phyloP scores from a whole-genome alignment of 1,139 yeast species.

The Geotrichum carabidarum region DNA sequence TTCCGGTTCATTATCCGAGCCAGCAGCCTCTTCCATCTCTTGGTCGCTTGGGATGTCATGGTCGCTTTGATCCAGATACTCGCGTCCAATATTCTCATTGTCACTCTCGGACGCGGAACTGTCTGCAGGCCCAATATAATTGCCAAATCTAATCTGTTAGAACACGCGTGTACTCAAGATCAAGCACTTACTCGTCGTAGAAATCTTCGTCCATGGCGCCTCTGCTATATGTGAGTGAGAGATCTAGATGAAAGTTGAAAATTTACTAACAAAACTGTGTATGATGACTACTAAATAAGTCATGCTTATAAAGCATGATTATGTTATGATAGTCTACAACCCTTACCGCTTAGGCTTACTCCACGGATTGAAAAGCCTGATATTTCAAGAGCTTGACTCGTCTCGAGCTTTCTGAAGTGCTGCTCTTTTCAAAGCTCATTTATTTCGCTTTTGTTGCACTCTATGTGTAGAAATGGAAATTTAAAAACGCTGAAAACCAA shows the following conservation, averaged over 20 bases:
- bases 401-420: no score
- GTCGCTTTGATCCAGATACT: conserved; percentile 18
- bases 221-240: conserved; percentile 3
- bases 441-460: no score
- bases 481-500: no score
- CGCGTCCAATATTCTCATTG: conserved; percentile 13
- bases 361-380: no score
- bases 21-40: conserved; percentile 9
- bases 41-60: conserved; percentile 13
- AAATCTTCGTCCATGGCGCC: conserved; percentile 40
- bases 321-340: not conserved
- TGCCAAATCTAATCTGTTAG: conserved; percentile 47
- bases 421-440: no score
- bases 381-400: no score
- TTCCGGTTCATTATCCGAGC: conserved; percentile 11
- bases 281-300: not conserved
- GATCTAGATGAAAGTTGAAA: conserved; percentile 4
- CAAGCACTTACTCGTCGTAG: conserved; percentile 57
- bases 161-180: not conserved
- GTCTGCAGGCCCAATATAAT: conserved; percentile 50
- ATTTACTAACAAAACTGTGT: not conserved
- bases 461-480: no score
- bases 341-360: no score
- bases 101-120: conserved; percentile 17
- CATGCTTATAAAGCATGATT: not conserved